These are phyloP conservation scores for Rhodamnia argentea DNA, from an alignment of 345 rosid genomes.

Conservation along the genomic window DNA sequence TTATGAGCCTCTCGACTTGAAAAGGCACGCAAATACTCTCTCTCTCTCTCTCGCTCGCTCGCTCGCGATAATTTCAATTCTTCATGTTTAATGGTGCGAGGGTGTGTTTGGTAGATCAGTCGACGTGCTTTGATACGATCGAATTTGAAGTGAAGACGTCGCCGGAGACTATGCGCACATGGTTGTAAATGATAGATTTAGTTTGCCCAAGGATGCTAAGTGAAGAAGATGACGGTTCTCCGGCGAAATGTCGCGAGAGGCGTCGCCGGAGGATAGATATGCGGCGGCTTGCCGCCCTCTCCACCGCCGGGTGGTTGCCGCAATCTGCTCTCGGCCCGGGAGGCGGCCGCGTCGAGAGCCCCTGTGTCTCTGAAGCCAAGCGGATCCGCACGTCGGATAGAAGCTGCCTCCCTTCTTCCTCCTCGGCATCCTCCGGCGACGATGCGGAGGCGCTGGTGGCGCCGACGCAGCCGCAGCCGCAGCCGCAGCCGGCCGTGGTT, in stretches of 20 bases:
- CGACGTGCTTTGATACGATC: neutral
- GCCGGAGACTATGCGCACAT: neutral
- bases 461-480: neutral
- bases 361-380: slow-evolving; percentile 3
- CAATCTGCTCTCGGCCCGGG: neutral
- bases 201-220: slow-evolving; percentile 3
- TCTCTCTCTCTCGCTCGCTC: neutral
- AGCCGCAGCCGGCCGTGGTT: neutral
- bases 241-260: slow-evolving; percentile 41
- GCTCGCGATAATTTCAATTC: neutral
- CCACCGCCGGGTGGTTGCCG: neutral
- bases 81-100: neutral
- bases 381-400: slow-evolving; percentile 6
- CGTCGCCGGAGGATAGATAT: slow-evolving; percentile 42
- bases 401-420: slow-evolving; percentile 2
- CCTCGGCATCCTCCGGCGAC: slow-evolving; percentile 1
- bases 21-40: neutral
- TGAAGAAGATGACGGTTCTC: slow-evolving; percentile 24
- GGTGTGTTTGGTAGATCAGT: neutral
- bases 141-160: neutral
- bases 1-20: neutral
- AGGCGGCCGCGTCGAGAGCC: neutral
- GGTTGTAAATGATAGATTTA: neutral
- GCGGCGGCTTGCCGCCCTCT: slow-evolving; percentile 34
- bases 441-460: neutral